Evolutionary conservation across 495 filamentous ascomycete genomes (phyloP).

Genomic region (Penicillium manginii): DNA sequence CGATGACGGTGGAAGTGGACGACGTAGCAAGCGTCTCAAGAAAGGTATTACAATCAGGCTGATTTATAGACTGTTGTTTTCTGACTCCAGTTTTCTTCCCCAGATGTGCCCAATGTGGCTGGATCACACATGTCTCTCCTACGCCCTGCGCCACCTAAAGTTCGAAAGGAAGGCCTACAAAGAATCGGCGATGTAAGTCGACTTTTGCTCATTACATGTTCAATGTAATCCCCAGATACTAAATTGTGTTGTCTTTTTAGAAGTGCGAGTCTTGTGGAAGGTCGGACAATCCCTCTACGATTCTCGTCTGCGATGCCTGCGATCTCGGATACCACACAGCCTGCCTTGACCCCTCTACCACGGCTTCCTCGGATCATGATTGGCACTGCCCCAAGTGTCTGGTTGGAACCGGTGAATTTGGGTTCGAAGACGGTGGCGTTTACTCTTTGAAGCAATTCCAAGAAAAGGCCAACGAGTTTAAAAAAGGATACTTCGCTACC

Average conservation of each 20-base stretch:
- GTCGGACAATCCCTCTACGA: slow-evolving; percentile 68
- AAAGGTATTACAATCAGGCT: slow-evolving; percentile 65
- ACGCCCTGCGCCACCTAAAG: slow-evolving; percentile 75
- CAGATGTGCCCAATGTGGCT: slow-evolving; percentile 85
- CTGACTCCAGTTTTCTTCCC: slow-evolving; percentile 9
- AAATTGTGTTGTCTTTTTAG: slow-evolving; percentile 41
- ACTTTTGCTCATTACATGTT: neutral
- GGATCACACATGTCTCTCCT: slow-evolving; percentile 97
- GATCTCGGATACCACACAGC: slow-evolving; percentile 85
- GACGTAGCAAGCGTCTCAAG: slow-evolving; percentile 90
- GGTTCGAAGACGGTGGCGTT: slow-evolving; percentile 94
- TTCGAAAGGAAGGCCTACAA: slow-evolving; percentile 66
- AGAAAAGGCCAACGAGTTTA: slow-evolving; percentile 93
- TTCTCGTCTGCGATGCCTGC: slow-evolving; percentile 91
- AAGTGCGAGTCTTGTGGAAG: slow-evolving; percentile 88
- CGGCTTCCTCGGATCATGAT: slow-evolving; percentile 77
- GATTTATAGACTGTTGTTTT: neutral
- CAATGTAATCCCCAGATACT: slow-evolving; percentile 2
- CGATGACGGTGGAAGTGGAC: slow-evolving; percentile 68
- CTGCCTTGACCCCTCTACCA: slow-evolving; percentile 88
- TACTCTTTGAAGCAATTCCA: slow-evolving; percentile 98
- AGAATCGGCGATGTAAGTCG: slow-evolving; percentile 74
- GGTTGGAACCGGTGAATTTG: slow-evolving; percentile 95
- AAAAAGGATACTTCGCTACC: slow-evolving; percentile 86
- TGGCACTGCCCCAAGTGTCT: slow-evolving; percentile 97